phyloP scores from a whole-genome alignment of 805 yeast species.

The Candida nitratophila region DNA sequence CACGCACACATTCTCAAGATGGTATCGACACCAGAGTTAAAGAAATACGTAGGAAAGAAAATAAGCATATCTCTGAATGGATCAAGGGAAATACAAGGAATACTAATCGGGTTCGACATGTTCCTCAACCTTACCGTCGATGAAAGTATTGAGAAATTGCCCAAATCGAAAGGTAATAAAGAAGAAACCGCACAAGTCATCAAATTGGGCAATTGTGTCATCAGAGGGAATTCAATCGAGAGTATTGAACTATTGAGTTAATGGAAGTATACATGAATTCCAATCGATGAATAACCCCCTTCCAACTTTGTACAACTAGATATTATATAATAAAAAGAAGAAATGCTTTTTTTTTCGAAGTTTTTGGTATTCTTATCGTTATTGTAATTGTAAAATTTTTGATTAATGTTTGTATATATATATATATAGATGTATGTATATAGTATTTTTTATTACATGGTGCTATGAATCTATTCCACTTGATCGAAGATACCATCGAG shows the following conservation, averaged over 20 bases:
- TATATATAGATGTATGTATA: too few relatives aligned
- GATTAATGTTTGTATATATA: too few relatives aligned
- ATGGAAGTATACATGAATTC: neutral
- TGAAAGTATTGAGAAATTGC: slow-evolving; percentile 15
- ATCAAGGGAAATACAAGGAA: slow-evolving; percentile 70
- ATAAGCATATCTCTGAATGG: slow-evolving; percentile 74
- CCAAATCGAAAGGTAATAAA: neutral
- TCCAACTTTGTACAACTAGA: neutral
- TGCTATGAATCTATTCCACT: neutral
- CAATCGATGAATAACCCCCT: too few relatives aligned
- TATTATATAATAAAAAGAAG: neutral
- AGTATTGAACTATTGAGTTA: slow-evolving; percentile 36
- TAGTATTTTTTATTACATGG: too few relatives aligned
- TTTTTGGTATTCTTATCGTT: too few relatives aligned
- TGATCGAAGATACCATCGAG: slow-evolving; percentile 1
- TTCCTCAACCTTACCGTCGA: slow-evolving; percentile 28
- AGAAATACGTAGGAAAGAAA: slow-evolving; percentile 71
- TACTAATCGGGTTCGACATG: slow-evolving; percentile 77
- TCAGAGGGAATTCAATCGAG: slow-evolving; percentile 48
- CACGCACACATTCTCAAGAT: too few relatives aligned
- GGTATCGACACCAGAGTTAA: slow-evolving; percentile 30
- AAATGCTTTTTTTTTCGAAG: too few relatives aligned
- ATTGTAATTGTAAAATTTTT: too few relatives aligned
- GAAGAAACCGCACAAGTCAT: slow-evolving; percentile 4
- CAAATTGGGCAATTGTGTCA: slow-evolving; percentile 29